phyloP scores from a whole-genome alignment of 768 basidiomycete genomes.

The Podaxis mareebaensis region DNA sequence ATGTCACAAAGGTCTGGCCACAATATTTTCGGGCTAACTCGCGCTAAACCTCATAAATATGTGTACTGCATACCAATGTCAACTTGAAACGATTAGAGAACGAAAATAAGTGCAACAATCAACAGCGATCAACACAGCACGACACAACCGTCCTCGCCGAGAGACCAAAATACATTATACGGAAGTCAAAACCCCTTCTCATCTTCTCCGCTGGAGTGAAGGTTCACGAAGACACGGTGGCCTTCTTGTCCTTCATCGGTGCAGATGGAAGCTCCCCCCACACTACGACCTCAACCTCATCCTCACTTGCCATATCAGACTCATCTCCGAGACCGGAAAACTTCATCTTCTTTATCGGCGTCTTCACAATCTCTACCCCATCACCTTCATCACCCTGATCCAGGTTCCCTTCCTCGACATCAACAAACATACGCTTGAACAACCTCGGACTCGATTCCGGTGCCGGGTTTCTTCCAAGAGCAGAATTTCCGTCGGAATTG shows the following conservation, averaged over 20 bases:
- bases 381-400: neutral
- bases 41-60: neutral
- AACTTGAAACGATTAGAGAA: neutral
- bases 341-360: constrained; percentile 10
- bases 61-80: neutral
- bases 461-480: neutral
- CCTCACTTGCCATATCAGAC: constrained; percentile 7
- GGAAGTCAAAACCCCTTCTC: neutral
- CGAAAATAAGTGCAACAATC: neutral
- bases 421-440: constrained; percentile 6
- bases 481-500: neutral
- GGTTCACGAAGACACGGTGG: neutral
- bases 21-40: neutral
- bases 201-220: neutral
- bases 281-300: constrained; percentile 9
- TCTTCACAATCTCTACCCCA: neutral
- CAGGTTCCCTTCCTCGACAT: constrained; percentile 9
- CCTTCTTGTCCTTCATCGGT: neutral
- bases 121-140: neutral
- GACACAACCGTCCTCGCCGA: neutral
- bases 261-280: constrained; percentile 3
- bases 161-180: constrained; percentile 1
- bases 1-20: neutral
- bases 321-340: neutral
- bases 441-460: constrained; percentile 2